Evolutionary conservation across 2,329 filamentous ascomycete species (phyloP).

Genomic region (Aureobasidium vineae): DNA sequence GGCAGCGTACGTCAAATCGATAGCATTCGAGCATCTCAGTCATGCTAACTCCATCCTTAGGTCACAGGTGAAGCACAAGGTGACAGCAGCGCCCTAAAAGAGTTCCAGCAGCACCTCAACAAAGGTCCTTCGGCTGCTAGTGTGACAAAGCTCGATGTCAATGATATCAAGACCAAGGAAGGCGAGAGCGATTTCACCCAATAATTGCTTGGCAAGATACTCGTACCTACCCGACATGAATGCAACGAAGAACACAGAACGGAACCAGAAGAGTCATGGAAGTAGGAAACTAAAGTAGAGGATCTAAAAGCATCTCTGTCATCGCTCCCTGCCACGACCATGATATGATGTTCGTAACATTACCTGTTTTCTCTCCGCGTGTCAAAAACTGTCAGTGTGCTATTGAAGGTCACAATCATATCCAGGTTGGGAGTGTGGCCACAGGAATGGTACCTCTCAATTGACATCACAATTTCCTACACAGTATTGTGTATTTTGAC

Average conservation of each 20-base stretch:
- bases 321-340: background rate
- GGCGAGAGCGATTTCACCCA: slow-evolving; percentile 64
- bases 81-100: slow-evolving; percentile 59
- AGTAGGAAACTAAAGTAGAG: background rate
- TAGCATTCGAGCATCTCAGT: background rate
- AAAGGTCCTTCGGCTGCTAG: slow-evolving; percentile 69
- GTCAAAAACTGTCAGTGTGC: too few relatives aligned
- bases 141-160: slow-evolving; percentile 71
- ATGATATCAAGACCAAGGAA: slow-evolving; percentile 62
- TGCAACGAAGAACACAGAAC: background rate
- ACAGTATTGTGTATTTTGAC: too few relatives aligned
- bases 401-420: too few relatives aligned
- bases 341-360: background rate
- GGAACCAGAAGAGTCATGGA: background rate
- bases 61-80: slow-evolving; percentile 91
- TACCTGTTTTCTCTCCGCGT: background rate
- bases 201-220: background rate
- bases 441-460: too few relatives aligned
- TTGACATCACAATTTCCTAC: too few relatives aligned
- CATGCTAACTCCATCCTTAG: slow-evolving; percentile 46
- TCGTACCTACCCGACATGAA: background rate
- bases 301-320: background rate
- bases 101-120: slow-evolving; percentile 72
- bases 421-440: too few relatives aligned
- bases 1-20: slow-evolving; percentile 40